phyloP scores from a whole-genome alignment of 345 rosid genomes.

The Corchorus capsularis region DNA sequence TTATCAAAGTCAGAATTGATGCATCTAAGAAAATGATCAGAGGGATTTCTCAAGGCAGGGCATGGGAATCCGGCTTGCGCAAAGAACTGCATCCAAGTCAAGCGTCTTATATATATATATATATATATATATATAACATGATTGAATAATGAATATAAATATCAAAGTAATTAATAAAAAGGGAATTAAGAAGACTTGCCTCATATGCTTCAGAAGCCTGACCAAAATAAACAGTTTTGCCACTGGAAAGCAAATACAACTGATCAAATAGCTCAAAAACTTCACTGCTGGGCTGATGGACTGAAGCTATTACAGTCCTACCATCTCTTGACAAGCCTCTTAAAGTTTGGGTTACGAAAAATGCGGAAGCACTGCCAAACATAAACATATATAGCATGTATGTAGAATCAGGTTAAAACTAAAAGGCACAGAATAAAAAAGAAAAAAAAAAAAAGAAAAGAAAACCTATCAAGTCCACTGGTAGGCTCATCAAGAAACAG shows the following conservation, averaged over 20 bases:
- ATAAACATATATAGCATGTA: too few species aligned
- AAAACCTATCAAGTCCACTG: constrained; percentile 92
- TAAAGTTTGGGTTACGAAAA: constrained; percentile 90
- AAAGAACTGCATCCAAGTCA: constrained; percentile 59
- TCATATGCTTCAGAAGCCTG: constrained; percentile 82
- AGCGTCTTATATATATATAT: too few species aligned
- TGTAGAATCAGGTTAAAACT: too few species aligned
- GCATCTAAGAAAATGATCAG: constrained; percentile 95
- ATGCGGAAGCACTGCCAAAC: constrained; percentile 90
- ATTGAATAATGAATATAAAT: too few species aligned
- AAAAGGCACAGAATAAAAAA: too few species aligned
- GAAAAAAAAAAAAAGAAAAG: too few species aligned
- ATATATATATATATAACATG: too few species aligned
- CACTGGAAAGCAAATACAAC: constrained; percentile 83
- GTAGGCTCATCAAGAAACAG: constrained; percentile 97
- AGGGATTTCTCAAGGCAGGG: constrained; percentile 91
- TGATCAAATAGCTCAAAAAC: constrained; percentile 92
- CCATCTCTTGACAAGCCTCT: constrained; percentile 89
- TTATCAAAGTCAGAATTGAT: constrained; percentile 92
- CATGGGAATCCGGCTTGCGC: constrained; percentile 98
- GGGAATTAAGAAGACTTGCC: too few species aligned
- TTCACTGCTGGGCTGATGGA: constrained; percentile 96
- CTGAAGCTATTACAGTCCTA: constrained; percentile 90
- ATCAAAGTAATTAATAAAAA: too few species aligned
- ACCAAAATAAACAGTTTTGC: constrained; percentile 92